phyloP scores from a whole-genome alignment of 192 early-diverging fungal species.

The Coemansia pectinata region DNA sequence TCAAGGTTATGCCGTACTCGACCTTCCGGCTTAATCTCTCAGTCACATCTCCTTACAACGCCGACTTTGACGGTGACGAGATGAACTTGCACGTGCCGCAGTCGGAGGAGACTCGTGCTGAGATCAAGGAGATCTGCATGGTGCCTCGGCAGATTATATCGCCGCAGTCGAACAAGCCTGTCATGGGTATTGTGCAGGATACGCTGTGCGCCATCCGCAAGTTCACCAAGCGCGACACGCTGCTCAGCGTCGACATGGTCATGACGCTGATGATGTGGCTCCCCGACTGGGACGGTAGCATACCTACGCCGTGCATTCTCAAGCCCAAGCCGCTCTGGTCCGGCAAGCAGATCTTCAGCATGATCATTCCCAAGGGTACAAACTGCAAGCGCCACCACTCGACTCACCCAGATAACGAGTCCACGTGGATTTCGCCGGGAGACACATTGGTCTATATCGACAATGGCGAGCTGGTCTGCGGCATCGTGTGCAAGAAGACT shows the following conservation, averaged over 20 bases:
- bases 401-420: conserved; percentile 79
- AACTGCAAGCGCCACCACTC: conserved; percentile 81
- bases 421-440: conserved; percentile 76
- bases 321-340: conserved; percentile 98
- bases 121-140: conserved; percentile 96
- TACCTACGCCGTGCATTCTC: conserved; percentile 91
- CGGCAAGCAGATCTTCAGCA: conserved; percentile 92
- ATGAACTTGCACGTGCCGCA: conserved; percentile 99
- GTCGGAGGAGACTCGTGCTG: conserved; percentile 93
- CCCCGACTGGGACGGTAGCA: conserved; percentile 90
- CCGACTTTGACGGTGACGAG: conserved; percentile 99
- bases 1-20: conserved; percentile 98
- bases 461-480: conserved; percentile 89
- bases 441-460: conserved; percentile 90
- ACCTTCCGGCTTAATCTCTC: conserved; percentile 98
- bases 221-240: conserved; percentile 93
- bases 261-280: conserved; percentile 98
- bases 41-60: conserved; percentile 97
- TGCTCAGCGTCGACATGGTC: conserved; percentile 83
- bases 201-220: conserved; percentile 94
- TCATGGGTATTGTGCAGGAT: conserved; percentile 99
- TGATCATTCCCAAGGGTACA: conserved; percentile 92
- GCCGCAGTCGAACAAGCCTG: conserved; percentile 95
- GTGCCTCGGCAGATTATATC: conserved; percentile 97
- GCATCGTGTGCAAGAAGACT: conserved; percentile 94